Evolutionary conservation across 1,139 yeast genomes (phyloP).

Genomic region (Kurtzmaniella quercitrusa): DNA sequence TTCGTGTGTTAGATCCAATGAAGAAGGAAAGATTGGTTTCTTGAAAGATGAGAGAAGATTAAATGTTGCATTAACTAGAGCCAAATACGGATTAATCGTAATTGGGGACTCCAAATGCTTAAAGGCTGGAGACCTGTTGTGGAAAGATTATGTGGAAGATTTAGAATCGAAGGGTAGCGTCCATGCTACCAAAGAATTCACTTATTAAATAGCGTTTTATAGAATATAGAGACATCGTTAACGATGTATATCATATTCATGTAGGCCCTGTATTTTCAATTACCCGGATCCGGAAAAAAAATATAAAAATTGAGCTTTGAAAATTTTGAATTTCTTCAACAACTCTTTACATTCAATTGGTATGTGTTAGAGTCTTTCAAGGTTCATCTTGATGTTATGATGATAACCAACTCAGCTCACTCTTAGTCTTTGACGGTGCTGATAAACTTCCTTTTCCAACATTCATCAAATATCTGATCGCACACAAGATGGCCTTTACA

Average conservation of each 20-base stretch:
- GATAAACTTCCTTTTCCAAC: constrained; percentile 45
- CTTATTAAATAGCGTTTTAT: constrained; percentile 8
- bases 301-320: neutral
- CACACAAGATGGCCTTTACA: neutral
- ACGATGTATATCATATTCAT: no score
- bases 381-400: constrained; percentile 26
- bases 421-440: constrained; percentile 48
- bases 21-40: constrained; percentile 50
- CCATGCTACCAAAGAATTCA: constrained; percentile 8
- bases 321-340: neutral
- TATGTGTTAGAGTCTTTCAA: neutral
- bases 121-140: constrained; percentile 41
- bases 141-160: constrained; percentile 48
- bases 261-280: neutral
- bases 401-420: constrained; percentile 56
- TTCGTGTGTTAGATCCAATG: constrained; percentile 58
- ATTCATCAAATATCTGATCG: constrained; percentile 29
- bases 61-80: constrained; percentile 63
- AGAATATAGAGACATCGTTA: no score
- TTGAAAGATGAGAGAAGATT: constrained; percentile 53
- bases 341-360: neutral
- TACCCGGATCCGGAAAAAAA: neutral
- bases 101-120: constrained; percentile 56
- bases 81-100: constrained; percentile 50
- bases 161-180: constrained; percentile 17